These are phyloP conservation scores for Fraxinus paxiana DNA, from an alignment of 305 asterid species.

Conservation along the genomic window DNA sequence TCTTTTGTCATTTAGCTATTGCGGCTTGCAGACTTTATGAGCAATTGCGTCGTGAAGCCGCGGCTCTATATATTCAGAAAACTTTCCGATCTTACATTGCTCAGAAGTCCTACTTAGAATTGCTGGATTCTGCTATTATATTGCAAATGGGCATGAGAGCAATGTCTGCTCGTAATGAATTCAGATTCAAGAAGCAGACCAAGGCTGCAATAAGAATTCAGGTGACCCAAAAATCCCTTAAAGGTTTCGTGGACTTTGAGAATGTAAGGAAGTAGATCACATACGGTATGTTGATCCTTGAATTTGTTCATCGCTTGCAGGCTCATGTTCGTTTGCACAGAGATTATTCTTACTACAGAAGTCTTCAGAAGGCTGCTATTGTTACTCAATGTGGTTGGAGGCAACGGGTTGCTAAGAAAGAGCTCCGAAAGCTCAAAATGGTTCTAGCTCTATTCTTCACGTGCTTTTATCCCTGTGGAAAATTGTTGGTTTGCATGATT, in stretches of 20 bases:
- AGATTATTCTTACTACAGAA: constrained; percentile 62
- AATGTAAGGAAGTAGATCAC: background rate
- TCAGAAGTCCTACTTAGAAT: constrained; percentile 50
- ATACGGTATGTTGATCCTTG: constrained; percentile 13
- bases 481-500: constrained; percentile 21
- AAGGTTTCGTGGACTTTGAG: constrained; percentile 20
- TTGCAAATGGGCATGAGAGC: constrained; percentile 96
- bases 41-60: constrained; percentile 81
- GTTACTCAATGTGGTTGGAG: constrained; percentile 98
- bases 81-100: constrained; percentile 68
- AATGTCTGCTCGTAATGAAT: constrained; percentile 78
- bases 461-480: constrained; percentile 22
- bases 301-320: constrained; percentile 36
- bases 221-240: constrained; percentile 40
- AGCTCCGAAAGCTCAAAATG: constrained; percentile 90
- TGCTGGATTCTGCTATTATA: constrained; percentile 59
- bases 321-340: constrained; percentile 68
- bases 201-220: constrained; percentile 85
- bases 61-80: constrained; percentile 87
- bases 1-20: constrained; percentile 44
- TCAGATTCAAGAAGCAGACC: constrained; percentile 79
- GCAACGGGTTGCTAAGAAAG: constrained; percentile 76
- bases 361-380: constrained; percentile 77
- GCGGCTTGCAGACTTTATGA: constrained; percentile 82
- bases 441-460: constrained; percentile 41